Evolutionary conservation across 805 yeast species (phyloP).

Genomic region (Schizosaccharomyces cryophilus): DNA sequence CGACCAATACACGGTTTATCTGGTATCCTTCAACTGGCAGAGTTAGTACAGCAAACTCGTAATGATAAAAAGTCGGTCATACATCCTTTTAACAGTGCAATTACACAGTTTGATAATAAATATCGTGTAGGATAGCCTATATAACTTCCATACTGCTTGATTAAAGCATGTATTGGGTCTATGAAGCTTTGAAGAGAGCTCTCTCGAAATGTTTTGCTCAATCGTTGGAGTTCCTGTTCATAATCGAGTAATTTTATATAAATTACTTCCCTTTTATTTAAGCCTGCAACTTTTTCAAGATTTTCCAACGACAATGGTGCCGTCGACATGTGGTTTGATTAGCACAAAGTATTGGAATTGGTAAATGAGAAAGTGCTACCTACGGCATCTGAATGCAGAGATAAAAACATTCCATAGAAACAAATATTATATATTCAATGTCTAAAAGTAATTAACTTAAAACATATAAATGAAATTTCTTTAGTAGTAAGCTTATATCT

Average conservation of each 20-base stretch:
- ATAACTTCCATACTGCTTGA: background rate
- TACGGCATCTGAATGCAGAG: too few relatives aligned
- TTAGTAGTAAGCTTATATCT: too few relatives aligned
- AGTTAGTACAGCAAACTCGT: background rate
- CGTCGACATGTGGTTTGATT: background rate
- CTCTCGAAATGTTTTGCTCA: background rate
- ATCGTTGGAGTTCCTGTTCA: background rate
- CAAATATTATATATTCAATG: too few relatives aligned
- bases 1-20: background rate
- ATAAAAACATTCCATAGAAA: too few relatives aligned
- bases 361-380: too few relatives aligned
- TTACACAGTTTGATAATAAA: background rate
- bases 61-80: background rate
- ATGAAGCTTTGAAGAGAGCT: background rate
- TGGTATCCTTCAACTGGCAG: background rate
- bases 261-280: background rate
- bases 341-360: too few relatives aligned
- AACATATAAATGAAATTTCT: too few relatives aligned
- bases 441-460: too few relatives aligned
- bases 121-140: background rate
- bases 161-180: background rate
- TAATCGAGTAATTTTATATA: background rate
- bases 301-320: background rate
- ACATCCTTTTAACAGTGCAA: background rate
- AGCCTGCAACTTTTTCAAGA: background rate